Evolutionary conservation across 2,329 filamentous ascomycete genomes (phyloP).

Genomic region (Xylariaceae sp.): DNA sequence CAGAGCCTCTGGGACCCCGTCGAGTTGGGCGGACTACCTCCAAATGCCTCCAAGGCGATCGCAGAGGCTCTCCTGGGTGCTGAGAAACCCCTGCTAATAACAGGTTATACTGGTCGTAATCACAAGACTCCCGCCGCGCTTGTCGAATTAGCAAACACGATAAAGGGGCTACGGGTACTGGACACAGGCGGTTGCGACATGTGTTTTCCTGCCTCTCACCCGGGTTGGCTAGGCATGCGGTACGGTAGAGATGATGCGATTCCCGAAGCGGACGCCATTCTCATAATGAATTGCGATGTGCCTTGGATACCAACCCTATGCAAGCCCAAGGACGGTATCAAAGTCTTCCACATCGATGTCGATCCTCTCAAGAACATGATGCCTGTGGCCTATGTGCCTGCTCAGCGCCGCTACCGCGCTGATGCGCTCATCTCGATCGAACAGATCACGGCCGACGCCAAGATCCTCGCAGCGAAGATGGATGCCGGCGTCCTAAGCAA

Average conservation of each 20-base stretch:
- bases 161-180: constrained; percentile 65
- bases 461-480: constrained; percentile 39
- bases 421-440: constrained; percentile 60
- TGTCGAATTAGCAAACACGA: constrained; percentile 60
- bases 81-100: constrained; percentile 62
- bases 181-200: constrained; percentile 76
- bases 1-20: constrained; percentile 67
- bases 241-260: constrained; percentile 72
- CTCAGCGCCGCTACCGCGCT: constrained; percentile 60
- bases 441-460: constrained; percentile 58
- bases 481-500: constrained; percentile 33
- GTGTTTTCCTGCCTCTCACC: constrained; percentile 71
- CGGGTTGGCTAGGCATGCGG: constrained; percentile 62
- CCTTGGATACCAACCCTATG: constrained; percentile 85
- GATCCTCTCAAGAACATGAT: constrained; percentile 67
- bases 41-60: constrained; percentile 51
- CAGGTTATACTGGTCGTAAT: constrained; percentile 67
- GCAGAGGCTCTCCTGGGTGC: constrained; percentile 59
- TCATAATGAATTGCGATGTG: constrained; percentile 85
- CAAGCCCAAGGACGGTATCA: constrained; percentile 47
- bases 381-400: constrained; percentile 66
- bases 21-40: constrained; percentile 55
- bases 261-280: constrained; percentile 71
- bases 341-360: constrained; percentile 59
- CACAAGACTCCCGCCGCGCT: constrained; percentile 56